Percentiles rank a stretch among this genome's conserved stretches.
These are phyloP conservation scores for Porphyrellus cyaneotinctus DNA, from an alignment of 768 basidiomycete species.

Conservation along the genomic window DNA sequence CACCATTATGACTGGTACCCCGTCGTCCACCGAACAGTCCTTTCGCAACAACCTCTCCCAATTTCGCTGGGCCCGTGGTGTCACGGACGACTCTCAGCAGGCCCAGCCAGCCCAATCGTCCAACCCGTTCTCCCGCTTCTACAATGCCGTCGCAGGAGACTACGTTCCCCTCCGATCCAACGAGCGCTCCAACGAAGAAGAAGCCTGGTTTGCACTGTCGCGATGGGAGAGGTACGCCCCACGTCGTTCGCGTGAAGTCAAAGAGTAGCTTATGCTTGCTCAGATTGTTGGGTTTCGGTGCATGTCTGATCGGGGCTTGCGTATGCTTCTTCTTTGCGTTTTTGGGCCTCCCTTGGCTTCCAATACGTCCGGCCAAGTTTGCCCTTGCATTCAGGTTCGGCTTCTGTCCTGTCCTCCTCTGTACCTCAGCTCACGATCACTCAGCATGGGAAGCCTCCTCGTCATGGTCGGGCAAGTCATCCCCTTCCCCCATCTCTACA, in stretches of 20 bases:
- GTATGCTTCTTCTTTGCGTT: slow-evolving; percentile 94
- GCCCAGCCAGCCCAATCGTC: slow-evolving; percentile 23
- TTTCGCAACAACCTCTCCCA: slow-evolving; percentile 76
- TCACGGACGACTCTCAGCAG: slow-evolving; percentile 63
- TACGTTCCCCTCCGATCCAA: slow-evolving; percentile 69
- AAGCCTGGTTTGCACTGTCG: slow-evolving; percentile 88
- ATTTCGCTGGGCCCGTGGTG: slow-evolving; percentile 81
- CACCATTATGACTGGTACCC: slow-evolving; percentile 9
- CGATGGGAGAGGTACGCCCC: slow-evolving; percentile 80
- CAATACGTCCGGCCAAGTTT: slow-evolving; percentile 83
- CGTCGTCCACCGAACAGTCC: slow-evolving; percentile 48
- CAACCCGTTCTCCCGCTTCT: slow-evolving; percentile 84
- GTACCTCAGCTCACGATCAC: background rate
- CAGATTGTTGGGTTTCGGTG: slow-evolving; percentile 87
- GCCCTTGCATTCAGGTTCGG: slow-evolving; percentile 78
- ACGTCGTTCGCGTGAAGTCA: no score
- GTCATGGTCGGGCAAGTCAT: slow-evolving; percentile 99
- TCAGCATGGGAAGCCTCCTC: slow-evolving; percentile 74
- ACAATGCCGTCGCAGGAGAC: slow-evolving; percentile 77
- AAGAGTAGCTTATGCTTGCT: background rate
- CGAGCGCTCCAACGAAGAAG: slow-evolving; percentile 80
- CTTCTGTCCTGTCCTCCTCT: background rate
- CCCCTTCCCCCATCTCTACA: no score
- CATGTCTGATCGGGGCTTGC: slow-evolving; percentile 82
- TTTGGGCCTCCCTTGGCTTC: slow-evolving; percentile 65